Percentiles rank a stretch among this genome's conserved stretches.
Evolutionary conservation across 192 early-diverging fungal genomes (phyloP).

Genomic region (Backusella liffmaniae): DNA sequence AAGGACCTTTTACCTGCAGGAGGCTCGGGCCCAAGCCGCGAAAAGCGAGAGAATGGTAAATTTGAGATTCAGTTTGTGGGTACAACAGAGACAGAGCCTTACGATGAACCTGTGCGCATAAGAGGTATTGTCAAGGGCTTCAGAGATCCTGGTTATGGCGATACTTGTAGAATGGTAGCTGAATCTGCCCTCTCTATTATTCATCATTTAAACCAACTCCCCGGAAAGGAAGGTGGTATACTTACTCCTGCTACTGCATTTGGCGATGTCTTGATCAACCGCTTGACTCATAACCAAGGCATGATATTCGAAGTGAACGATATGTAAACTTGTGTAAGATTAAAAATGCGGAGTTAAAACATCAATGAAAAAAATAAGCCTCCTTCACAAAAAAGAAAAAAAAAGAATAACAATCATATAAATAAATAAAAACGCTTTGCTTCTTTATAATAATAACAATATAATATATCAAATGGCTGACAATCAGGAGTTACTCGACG

Average conservation of each 20-base stretch:
- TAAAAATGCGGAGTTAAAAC: background rate
- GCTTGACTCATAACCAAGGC: constrained; percentile 61
- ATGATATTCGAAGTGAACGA: constrained; percentile 35
- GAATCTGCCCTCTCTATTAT: constrained; percentile 78
- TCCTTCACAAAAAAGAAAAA: too few species aligned
- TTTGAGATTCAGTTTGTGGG: constrained; percentile 54
- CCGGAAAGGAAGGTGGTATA: constrained; percentile 66
- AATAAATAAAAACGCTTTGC: background rate
- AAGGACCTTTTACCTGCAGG: constrained; percentile 57
- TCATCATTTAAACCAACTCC: constrained; percentile 50
- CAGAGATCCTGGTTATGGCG: constrained; percentile 81
- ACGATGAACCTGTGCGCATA: constrained; percentile 41
- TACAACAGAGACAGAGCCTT: constrained; percentile 42
- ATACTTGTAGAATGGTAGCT: constrained; percentile 75
- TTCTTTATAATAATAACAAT: background rate
- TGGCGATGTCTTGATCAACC: constrained; percentile 65
- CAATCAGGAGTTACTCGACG: constrained; percentile 38
- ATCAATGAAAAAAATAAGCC: background rate
- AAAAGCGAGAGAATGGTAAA: constrained; percentile 49
- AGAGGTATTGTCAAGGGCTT: constrained; percentile 48
- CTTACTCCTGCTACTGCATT: constrained; percentile 80
- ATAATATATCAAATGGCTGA: constrained; percentile 4
- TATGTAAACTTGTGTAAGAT: constrained; percentile 11
- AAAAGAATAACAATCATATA: too few species aligned
- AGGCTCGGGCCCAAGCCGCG: constrained; percentile 68